Conservation (phyloP, 768 basidiomycete species). For the Phanerochaete carnosa region DNA sequence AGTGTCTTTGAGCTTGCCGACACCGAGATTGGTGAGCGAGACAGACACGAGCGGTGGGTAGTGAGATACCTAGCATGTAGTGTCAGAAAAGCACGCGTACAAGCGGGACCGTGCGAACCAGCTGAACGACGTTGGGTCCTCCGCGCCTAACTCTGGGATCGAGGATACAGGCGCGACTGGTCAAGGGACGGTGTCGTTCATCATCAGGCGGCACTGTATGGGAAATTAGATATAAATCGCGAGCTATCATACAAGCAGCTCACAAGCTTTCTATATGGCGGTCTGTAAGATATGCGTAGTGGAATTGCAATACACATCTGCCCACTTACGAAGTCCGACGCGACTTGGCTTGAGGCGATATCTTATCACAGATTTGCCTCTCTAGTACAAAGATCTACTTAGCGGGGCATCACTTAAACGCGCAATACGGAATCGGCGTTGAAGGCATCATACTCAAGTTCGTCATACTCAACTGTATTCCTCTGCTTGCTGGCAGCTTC, state of each 20-base stretch:
- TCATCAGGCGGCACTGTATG: slow-evolving; percentile 48
- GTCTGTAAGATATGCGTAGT: too few relatives aligned
- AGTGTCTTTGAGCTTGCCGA: slow-evolving; percentile 53
- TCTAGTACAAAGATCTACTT: too few relatives aligned
- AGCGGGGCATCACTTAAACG: too few relatives aligned
- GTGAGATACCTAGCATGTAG: slow-evolving; percentile 44
- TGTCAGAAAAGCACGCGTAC: neutral
- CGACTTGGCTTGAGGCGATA: too few relatives aligned
- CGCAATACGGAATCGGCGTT: too few relatives aligned
- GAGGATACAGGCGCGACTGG: slow-evolving; percentile 69
- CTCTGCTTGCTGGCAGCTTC: too few relatives aligned
- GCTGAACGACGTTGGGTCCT: slow-evolving; percentile 58
- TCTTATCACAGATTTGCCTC: too few relatives aligned
- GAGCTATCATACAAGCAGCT: neutral
- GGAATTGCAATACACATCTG: too few relatives aligned
- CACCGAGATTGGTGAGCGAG: slow-evolving; percentile 44
- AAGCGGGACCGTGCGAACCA: slow-evolving; percentile 15
- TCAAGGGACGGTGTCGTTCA: slow-evolving; percentile 59
- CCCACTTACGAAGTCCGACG: too few relatives aligned
- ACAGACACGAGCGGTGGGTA: slow-evolving; percentile 66
- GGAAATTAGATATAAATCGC: neutral
- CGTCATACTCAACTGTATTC: too few relatives aligned
- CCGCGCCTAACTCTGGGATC: slow-evolving; percentile 41
- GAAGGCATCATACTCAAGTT: too few relatives aligned
- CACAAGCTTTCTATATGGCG: neutral